Evolutionary conservation across 441 rosid species (phyloP).

Genomic region (Gossypium gossypioides): DNA sequence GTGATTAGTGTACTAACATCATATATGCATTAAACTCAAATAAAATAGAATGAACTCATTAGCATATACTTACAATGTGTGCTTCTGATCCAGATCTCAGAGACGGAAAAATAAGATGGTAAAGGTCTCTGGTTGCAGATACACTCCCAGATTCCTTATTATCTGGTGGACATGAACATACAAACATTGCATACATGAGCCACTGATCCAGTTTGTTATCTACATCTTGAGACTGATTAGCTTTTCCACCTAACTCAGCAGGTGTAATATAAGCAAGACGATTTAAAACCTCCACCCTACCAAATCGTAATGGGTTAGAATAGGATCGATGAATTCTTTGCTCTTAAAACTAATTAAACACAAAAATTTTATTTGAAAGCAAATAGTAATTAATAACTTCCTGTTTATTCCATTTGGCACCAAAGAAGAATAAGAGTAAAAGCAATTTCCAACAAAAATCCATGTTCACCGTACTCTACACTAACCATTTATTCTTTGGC

Average conservation of each 20-base stretch:
- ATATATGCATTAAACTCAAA: not conserved
- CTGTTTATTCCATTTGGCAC: not conserved
- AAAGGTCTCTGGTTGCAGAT: slow-evolving; percentile 78
- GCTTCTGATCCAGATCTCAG: slow-evolving; percentile 88
- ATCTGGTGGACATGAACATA: slow-evolving; percentile 96
- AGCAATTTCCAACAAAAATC: not conserved
- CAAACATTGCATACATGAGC: slow-evolving; percentile 94
- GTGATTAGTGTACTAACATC: not conserved
- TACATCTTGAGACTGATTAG: slow-evolving; percentile 78
- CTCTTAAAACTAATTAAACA: not conserved
- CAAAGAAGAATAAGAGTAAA: not conserved
- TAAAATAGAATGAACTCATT: not conserved
- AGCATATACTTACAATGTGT: slow-evolving; percentile 58
- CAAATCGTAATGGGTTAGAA: slow-evolving; percentile 18
- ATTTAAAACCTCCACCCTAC: slow-evolving; percentile 71
- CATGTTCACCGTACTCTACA: not conserved
- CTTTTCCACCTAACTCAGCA: slow-evolving; percentile 87
- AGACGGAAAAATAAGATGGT: slow-evolving; percentile 83
- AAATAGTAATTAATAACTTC: not conserved
- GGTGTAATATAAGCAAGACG: slow-evolving; percentile 94
- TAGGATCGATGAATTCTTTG: not conserved
- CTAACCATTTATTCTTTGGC: not conserved
- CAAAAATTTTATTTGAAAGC: not conserved
- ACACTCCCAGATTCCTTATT: slow-evolving; percentile 71
- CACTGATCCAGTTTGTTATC: slow-evolving; percentile 96